Evolutionary conservation across 1,139 yeast genomes (phyloP).

Genomic region (Candida sanyaensis): DNA sequence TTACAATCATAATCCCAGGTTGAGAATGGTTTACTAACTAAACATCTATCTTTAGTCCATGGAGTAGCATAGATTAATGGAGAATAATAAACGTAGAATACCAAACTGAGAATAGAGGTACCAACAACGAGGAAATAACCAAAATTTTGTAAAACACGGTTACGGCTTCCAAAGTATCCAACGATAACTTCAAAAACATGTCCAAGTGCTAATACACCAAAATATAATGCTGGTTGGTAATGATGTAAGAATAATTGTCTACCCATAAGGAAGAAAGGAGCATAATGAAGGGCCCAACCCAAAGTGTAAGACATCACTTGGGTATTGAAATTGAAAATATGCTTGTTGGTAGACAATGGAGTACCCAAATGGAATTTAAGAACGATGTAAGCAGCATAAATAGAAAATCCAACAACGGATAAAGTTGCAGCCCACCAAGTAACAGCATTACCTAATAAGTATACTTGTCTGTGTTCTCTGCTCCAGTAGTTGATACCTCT

Average conservation of each 20-base stretch:
- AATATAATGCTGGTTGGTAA: conserved; percentile 87
- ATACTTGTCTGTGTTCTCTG: conserved; percentile 72
- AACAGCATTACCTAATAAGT: conserved; percentile 86
- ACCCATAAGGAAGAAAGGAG: conserved; percentile 91
- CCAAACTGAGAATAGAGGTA: conserved; percentile 52
- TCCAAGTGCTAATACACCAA: conserved; percentile 82
- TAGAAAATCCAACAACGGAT: conserved; percentile 52
- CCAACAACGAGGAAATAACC: conserved; percentile 46
- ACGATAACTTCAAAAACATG: conserved; percentile 75
- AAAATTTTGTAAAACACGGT: conserved; percentile 30
- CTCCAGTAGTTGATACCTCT: conserved; percentile 98
- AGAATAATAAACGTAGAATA: conserved; percentile 63
- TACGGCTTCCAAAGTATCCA: conserved; percentile 40
- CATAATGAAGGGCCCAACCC: conserved; percentile 85
- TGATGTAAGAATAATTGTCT: conserved; percentile 94
- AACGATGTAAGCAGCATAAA: conserved; percentile 55
- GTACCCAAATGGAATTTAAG: conserved; percentile 78
- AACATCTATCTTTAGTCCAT: conserved; percentile 77
- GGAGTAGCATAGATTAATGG: conserved; percentile 79
- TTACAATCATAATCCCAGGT: conserved; percentile 89
- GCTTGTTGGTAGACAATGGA: conserved; percentile 48
- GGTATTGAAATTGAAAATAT: conserved; percentile 68
- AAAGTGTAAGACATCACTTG: conserved; percentile 67
- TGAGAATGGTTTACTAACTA: conserved; percentile 55
- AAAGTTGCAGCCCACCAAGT: conserved; percentile 87